Percentiles rank a stretch among this genome's conserved stretches.
phyloP scores from a whole-genome alignment of 2,329 filamentous ascomycete genomes.

The Pseudogymnoascus sp. region DNA sequence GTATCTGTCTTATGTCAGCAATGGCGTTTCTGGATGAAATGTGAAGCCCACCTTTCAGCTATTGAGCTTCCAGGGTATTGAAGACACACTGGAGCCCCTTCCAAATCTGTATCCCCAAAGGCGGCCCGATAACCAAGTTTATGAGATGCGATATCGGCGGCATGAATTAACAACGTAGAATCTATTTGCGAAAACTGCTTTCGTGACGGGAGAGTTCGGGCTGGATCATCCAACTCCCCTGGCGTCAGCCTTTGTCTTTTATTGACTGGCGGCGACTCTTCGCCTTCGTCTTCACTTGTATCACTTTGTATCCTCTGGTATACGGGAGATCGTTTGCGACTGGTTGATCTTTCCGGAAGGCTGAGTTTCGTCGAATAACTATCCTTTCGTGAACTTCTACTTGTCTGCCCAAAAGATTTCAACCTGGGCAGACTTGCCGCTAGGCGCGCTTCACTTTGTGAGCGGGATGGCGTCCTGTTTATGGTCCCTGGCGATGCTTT shows the following conservation, averaged over 20 bases:
- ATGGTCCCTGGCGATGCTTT: constrained; percentile 4
- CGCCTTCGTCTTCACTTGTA: constrained; percentile 11
- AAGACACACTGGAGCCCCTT: constrained; percentile 53
- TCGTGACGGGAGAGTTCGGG: constrained; percentile 22
- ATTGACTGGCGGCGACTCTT: constrained; percentile 12
- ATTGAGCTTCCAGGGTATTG: constrained; percentile 73
- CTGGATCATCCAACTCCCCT: constrained; percentile 18
- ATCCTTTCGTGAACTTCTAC: constrained; percentile 1
- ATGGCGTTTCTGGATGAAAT: not conserved
- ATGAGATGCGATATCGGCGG: constrained; percentile 46
- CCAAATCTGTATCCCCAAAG: constrained; percentile 35
- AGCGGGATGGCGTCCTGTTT: constrained; percentile 1
- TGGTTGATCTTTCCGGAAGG: not conserved
- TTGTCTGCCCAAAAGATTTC: not conserved
- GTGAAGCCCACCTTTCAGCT: constrained; percentile 50
- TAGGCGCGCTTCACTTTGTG: constrained; percentile 8
- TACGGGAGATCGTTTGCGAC: constrained; percentile 17
- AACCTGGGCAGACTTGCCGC: not conserved
- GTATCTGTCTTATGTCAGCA: constrained; percentile 39
- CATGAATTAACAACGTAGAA: constrained; percentile 40
- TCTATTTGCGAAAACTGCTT: constrained; percentile 23
- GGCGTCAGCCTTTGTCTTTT: constrained; percentile 10
- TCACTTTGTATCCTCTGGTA: constrained; percentile 18
- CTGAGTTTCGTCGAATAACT: constrained; percentile 6
- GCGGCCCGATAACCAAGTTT: constrained; percentile 43